Evolutionary conservation across 1,139 yeast genomes (phyloP).

Genomic region (Candida sojae): DNA sequence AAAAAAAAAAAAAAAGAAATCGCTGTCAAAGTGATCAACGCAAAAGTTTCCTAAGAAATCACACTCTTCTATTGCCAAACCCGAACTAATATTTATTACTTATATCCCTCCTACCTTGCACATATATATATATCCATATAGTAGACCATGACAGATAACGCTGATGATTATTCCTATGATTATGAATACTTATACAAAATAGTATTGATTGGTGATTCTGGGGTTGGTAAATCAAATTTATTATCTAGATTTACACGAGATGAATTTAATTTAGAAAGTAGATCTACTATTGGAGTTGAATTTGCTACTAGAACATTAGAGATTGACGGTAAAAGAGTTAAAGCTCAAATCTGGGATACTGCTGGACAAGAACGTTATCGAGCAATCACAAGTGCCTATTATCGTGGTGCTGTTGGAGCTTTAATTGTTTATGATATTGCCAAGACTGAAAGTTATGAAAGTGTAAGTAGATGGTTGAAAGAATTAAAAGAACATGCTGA

Average conservation of each 20-base stretch:
- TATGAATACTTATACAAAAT: constrained; percentile 95
- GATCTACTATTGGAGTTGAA: constrained; percentile 96
- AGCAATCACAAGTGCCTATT: constrained; percentile 96
- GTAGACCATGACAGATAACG: constrained; percentile 40
- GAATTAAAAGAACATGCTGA: constrained; percentile 97
- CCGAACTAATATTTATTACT: not conserved
- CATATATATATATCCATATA: not conserved
- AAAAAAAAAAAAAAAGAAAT: not conserved
- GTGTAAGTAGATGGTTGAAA: constrained; percentile 91
- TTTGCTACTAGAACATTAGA: constrained; percentile 96
- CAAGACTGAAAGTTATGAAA: constrained; percentile 89
- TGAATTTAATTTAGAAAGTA: constrained; percentile 91
- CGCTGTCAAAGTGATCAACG: not conserved
- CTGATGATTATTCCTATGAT: constrained; percentile 84
- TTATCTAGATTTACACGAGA: constrained; percentile 92
- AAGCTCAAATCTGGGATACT: constrained; percentile 99
- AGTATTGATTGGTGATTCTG: constrained; percentile 95
- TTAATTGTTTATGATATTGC: constrained; percentile 93
- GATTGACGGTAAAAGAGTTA: constrained; percentile 91
- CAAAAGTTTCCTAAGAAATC: too few relatives aligned
- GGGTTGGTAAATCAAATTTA: constrained; percentile 95
- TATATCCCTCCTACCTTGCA: not conserved
- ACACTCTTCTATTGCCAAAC: too few relatives aligned
- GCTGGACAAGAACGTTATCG: constrained; percentile 99
- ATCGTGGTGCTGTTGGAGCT: constrained; percentile 98